Percentiles rank a stretch among this genome's conserved stretches.
Conservation (phyloP, 2,329 filamentous ascomycete genomes). For the Biscogniauxia marginata region DNA sequence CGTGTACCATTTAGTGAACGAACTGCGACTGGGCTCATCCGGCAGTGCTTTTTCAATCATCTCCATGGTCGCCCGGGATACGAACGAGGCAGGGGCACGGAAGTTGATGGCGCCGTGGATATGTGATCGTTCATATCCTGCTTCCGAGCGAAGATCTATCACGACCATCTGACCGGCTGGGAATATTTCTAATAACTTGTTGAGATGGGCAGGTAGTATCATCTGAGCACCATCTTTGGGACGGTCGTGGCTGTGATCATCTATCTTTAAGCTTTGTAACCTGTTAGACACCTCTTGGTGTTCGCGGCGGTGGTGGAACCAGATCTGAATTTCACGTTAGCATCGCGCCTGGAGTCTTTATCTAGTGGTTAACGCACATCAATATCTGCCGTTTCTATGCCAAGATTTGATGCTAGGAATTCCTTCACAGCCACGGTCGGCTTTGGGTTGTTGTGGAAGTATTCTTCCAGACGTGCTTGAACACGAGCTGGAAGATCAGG, state of each 20-base stretch:
- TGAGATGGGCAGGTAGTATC: conserved; percentile 52
- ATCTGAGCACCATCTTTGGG: conserved; percentile 40
- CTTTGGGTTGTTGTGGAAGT: conserved; percentile 47
- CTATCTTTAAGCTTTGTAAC: conserved; percentile 44
- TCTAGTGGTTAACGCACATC: conserved; percentile 36
- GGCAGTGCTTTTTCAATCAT: conserved; percentile 50
- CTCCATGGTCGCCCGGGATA: conserved; percentile 47
- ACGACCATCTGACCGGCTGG: conserved; percentile 45
- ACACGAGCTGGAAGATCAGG: conserved; percentile 49
- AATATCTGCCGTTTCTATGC: conserved; percentile 50
- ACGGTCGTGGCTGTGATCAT: conserved; percentile 32
- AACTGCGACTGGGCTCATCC: conserved; percentile 47
- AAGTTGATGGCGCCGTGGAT: conserved; percentile 53
- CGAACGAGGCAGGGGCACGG: conserved; percentile 48
- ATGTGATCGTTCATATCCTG: conserved; percentile 50
- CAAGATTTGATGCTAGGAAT: conserved; percentile 54
- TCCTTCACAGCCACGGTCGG: conserved; percentile 51
- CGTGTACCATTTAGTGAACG: conserved; percentile 46
- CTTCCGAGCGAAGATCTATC: conserved; percentile 48
- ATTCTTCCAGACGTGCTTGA: conserved; percentile 51
- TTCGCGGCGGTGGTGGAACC: conserved; percentile 55
- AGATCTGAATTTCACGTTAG: conserved; percentile 34
- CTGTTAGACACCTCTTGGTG: conserved; percentile 45
- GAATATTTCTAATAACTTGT: conserved; percentile 50
- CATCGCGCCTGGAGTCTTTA: not conserved